A percentile compares a stretch with the other conserved stretches of the same genome.
Conservation (phyloP, 768 basidiomycete genomes). For the Leccinum boreale region DNA sequence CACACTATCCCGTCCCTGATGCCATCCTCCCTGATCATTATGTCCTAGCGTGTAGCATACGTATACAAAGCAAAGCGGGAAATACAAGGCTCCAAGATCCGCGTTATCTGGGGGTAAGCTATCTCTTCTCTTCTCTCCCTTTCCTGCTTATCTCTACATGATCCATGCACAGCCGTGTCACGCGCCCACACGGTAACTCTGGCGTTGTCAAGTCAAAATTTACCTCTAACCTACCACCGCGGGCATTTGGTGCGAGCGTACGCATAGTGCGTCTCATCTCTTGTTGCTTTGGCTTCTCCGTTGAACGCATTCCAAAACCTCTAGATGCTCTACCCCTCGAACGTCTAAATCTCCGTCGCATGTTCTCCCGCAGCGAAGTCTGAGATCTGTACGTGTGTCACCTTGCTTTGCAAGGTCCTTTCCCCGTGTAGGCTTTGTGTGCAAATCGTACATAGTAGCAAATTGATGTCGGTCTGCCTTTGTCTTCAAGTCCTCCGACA, state of each 20-base stretch:
- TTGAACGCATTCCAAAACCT: neutral
- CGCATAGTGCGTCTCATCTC: slow-evolving; percentile 63
- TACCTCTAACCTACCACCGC: slow-evolving; percentile 90
- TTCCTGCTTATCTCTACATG: neutral
- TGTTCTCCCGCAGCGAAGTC: slow-evolving; percentile 1
- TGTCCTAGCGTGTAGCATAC: slow-evolving; percentile 83
- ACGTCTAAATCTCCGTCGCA: slow-evolving; percentile 49
- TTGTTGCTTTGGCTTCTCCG: neutral
- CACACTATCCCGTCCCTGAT: neutral
- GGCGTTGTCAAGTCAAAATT: slow-evolving; percentile 98
- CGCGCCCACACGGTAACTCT: slow-evolving; percentile 89
- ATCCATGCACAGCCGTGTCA: slow-evolving; percentile 64
- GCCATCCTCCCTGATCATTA: neutral
- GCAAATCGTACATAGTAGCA: too few species aligned
- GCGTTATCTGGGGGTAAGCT: slow-evolving; percentile 96
- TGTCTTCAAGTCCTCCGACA: too few species aligned
- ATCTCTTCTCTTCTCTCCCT: neutral
- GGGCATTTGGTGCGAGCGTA: slow-evolving; percentile 88
- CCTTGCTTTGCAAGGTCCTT: too few species aligned
- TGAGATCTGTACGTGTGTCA: slow-evolving; percentile 8
- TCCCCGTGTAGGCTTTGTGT: too few species aligned
- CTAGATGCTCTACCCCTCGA: slow-evolving; percentile 92
- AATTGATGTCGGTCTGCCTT: too few species aligned
- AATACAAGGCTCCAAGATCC: slow-evolving; percentile 90
- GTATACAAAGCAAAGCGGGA: slow-evolving; percentile 97